Evolutionary conservation across 78 protist genomes (phyloP), one percentile per base, ranked within the genome.

Genomic region (Speleostelium caveatum): DNA sequence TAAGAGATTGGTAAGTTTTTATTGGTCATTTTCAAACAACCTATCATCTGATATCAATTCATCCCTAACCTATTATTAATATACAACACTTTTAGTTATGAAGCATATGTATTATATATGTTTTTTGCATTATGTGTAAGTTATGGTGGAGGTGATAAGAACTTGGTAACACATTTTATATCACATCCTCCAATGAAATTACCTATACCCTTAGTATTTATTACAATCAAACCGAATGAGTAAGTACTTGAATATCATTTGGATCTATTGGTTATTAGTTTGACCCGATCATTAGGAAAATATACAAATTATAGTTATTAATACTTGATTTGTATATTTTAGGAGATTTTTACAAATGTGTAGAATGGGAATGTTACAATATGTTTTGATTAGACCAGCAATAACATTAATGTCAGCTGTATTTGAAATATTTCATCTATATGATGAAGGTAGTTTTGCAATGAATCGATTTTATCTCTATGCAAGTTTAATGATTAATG

Each of bases 81-180:
- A 2, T 21, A 4, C 3, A 7, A 24, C 49, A 30, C 26, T 16
- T 30, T 3, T 33, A 73, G 79, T 35, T 73, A 78, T 56, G 88
- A 78, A 78, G 65, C 88, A 7, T 66, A 78, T 78, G 75, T 66
- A 38, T 51, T 77, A 65, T 78, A 78, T 78, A 68, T 66, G 55
- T 78, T 78, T 66, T 78, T 78, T 55, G 56, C 59, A 65, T 21
- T 78, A 36, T 66, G 73, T 51, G 73, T 68, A 7, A 65, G 45
- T n/a, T 78, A 78, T 78, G 75, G 75, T 65, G 88, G 88, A 30
- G 88, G 88, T 38, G 88, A 78, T 38, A 53, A 55, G 51, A 78
- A 78, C 55, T 66, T 78, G 38, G 61, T 78, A 26, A 78, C 73
- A 36, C 88, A 78, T 41, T 78, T 78, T 36, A 32, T 78, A 14